Evolutionary conservation across 2,329 filamentous ascomycete genomes (phyloP), one percentile per base, ranked within the genome.

Genomic region (Byssochlamys sp.): DNA sequence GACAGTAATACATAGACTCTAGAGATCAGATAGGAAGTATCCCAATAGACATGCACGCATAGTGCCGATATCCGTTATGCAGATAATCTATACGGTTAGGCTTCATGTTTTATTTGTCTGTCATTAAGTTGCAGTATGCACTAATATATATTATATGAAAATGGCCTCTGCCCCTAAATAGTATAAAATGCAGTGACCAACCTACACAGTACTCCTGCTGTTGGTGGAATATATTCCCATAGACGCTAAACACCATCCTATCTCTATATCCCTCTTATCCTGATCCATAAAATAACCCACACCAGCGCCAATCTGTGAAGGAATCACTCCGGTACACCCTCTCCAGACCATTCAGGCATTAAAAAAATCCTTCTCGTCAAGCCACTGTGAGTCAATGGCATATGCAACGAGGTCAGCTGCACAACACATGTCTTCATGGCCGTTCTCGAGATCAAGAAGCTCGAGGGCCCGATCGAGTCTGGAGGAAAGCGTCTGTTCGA

Each of bases 401-500:
- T 74, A 75, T 10, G 74, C 73, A 5, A 76, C 72, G 45, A 76
- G 58, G 62, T 76, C 74, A 10, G 73, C 73, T 1, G 74, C 72
- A 64, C 73, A 75, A 52, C 70, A 74, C 69, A 76, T 72, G 31
- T 73, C 71, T 50, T 74, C 70, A 55, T 72, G 67, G 4, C 73
- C 71, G 28, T 70, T 58, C 52, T 75, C 69, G 4, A 75, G 58
- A 60, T 75, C 67, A 28, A 76, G 60, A 28, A 76, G 67, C 19
- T 68, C 66, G 19, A 73, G 61, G 26, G 74, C 67, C 3, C 63
- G 57, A 7, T 65, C 53, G 1, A 76, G 59, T 55, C 74, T 65
- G 26, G 68, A 62, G 31, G 69, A 65, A 9, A 76, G 63, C 0
- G 60, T 68, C 14, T 67, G 57, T 53, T 71, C 66, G 27, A 73